A percentile compares a stretch with the other conserved stretches of the same genome.
Conservation (phyloP, 257 asterid species). For the Penstemon barbatus region DNA sequence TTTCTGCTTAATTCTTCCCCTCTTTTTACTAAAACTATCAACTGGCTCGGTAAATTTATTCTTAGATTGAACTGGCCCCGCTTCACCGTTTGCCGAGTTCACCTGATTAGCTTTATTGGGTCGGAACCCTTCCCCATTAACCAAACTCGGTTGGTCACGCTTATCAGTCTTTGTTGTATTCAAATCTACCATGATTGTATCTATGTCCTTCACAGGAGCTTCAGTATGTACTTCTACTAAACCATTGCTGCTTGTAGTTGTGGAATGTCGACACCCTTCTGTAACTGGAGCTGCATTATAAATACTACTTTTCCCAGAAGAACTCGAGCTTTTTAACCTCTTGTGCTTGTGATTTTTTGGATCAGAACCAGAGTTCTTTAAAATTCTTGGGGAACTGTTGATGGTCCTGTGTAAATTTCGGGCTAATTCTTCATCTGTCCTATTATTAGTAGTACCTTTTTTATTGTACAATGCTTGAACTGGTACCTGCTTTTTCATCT, state of each 20-base stretch:
- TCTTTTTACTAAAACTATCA: constrained; percentile 63
- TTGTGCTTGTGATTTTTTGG: constrained; percentile 48
- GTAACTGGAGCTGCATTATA: constrained; percentile 31
- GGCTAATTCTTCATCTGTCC: constrained; percentile 71
- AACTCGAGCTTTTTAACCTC: constrained; percentile 48
- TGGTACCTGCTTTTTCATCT: constrained; percentile 61
- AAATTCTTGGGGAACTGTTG: constrained; percentile 71
- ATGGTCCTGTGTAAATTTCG: constrained; percentile 62
- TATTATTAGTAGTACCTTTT: constrained; percentile 43
- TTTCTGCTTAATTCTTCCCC: constrained; percentile 73
- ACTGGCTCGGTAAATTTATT: constrained; percentile 38
- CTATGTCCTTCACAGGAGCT: constrained; percentile 41
- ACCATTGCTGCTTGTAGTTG: constrained; percentile 34
- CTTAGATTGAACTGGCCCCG: constrained; percentile 27
- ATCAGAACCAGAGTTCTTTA: constrained; percentile 47
- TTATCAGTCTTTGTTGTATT: constrained; percentile 40
- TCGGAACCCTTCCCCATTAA: constrained; percentile 33
- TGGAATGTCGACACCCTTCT: constrained; percentile 34
- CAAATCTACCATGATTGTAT: constrained; percentile 45
- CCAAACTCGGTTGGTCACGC: constrained; percentile 35
- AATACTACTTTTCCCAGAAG: constrained; percentile 26
- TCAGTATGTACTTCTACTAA: constrained; percentile 32
- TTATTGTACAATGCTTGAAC: constrained; percentile 63
- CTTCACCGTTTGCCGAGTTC: constrained; percentile 47
- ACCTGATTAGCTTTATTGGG: constrained; percentile 35